Conservation (phyloP, 2,329 filamentous ascomycete genomes). For the Rhexocercosporidium sp. region DNA sequence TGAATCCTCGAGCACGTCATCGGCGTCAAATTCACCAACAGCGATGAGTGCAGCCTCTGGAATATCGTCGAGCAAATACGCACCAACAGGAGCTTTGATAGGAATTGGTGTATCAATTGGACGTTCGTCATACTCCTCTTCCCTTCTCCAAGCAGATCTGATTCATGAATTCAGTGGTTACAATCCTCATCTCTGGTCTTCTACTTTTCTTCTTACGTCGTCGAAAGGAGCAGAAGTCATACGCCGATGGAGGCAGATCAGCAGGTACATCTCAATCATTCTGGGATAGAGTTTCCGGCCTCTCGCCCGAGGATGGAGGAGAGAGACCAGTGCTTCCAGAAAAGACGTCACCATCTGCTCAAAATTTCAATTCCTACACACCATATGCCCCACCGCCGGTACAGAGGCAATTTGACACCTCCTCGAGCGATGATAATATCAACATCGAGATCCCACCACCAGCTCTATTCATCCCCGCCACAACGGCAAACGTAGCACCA, state of each 20-base stretch:
- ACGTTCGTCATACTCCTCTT: neutral
- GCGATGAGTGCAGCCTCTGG: neutral
- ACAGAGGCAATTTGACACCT: neutral
- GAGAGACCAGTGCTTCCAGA: neutral
- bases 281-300: constrained; percentile 5
- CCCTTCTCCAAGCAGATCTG: too few species aligned
- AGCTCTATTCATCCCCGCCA: neutral
- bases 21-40: neutral
- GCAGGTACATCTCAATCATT: neutral
- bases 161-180: neutral
- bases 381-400: neutral
- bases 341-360: neutral
- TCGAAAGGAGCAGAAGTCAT: neutral
- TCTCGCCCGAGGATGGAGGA: neutral
- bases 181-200: neutral
- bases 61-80: neutral
- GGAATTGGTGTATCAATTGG: constrained; percentile 5
- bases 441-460: neutral
- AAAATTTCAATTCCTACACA: neutral
- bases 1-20: neutral
- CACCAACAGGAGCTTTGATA: neutral
- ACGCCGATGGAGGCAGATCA: neutral
- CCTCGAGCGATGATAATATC: neutral
- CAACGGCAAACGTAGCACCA: neutral
- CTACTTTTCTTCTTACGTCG: neutral